phyloP scores from a whole-genome alignment of 1,284 basidiomycete species.

The Cutaneotrichosporon spelunceum region DNA sequence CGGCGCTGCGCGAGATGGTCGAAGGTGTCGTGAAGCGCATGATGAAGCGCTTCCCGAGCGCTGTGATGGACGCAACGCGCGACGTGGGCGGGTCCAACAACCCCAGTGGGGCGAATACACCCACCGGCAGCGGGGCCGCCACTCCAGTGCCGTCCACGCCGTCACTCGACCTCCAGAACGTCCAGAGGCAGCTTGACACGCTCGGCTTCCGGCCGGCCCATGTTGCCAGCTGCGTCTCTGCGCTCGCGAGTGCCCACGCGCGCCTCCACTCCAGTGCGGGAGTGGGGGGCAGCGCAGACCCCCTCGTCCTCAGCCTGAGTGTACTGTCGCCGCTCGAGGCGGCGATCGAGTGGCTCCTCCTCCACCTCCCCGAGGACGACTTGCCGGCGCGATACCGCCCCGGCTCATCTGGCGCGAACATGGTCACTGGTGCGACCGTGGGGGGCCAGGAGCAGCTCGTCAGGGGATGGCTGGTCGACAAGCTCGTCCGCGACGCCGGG shows the following conservation, averaged over 20 bases:
- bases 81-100: conserved; percentile 32
- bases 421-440: conserved; percentile 58
- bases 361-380: conserved; percentile 56
- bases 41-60: conserved; percentile 52
- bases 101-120: conserved; percentile 6
- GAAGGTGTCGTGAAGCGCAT: conserved; percentile 74
- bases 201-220: conserved; percentile 54
- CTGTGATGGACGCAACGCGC: conserved; percentile 48
- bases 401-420: conserved; percentile 63
- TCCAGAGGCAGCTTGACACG: conserved; percentile 44
- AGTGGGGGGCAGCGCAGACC: conserved; percentile 28
- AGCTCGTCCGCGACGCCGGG: conserved; percentile 76
- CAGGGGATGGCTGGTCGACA: conserved; percentile 76
- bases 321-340: conserved; percentile 57
- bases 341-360: conserved; percentile 54
- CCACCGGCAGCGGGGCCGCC: too few relatives aligned
- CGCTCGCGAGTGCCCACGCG: conserved; percentile 42
- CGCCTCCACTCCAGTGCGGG: conserved; percentile 34
- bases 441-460: conserved; percentile 61
- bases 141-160: conserved; percentile 13
- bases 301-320: conserved; percentile 53
- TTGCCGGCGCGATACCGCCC: conserved; percentile 63
- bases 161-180: conserved; percentile 32
- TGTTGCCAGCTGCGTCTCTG: conserved; percentile 45
- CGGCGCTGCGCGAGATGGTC: conserved; percentile 69